phyloP scores from a whole-genome alignment of 164 flowering plant genomes.

The Taxillus chinensis region DNA sequence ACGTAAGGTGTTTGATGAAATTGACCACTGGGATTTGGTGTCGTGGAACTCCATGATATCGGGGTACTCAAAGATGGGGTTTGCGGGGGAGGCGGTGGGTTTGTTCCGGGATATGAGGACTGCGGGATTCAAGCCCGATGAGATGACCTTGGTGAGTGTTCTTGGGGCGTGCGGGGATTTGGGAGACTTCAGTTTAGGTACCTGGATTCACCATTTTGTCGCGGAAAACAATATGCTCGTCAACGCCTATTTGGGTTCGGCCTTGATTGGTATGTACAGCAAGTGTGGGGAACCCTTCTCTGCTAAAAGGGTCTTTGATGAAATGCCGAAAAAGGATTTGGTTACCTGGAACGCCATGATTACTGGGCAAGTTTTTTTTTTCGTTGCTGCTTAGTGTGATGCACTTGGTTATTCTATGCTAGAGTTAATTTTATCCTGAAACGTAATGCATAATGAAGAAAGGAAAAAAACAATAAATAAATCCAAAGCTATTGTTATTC shows the following conservation, averaged over 20 bases:
- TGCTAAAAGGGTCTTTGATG: constrained; percentile 53
- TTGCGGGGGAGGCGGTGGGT: constrained; percentile 33
- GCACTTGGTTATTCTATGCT: too few relatives aligned
- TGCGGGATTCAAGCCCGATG: constrained; percentile 38
- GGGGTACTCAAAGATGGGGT: constrained; percentile 47
- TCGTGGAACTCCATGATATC: constrained; percentile 71
- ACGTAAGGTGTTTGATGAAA: constrained; percentile 58
- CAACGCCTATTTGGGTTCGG: constrained; percentile 42
- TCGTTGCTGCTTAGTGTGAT: background rate
- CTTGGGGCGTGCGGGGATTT: constrained; percentile 52
- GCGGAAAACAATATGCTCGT: constrained; percentile 24
- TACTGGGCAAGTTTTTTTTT: constrained; percentile 29
- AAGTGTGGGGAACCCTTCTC: constrained; percentile 58
- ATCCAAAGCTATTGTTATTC: too few relatives aligned
- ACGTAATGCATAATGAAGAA: too few relatives aligned
- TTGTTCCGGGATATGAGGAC: constrained; percentile 43
- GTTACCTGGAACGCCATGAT: constrained; percentile 78
- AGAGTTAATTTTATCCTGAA: too few relatives aligned
- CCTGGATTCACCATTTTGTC: constrained; percentile 33
- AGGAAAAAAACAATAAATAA: too few relatives aligned
- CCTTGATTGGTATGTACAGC: constrained; percentile 61
- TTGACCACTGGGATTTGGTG: constrained; percentile 36
- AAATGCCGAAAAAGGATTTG: constrained; percentile 32
- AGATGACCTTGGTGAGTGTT: constrained; percentile 45
- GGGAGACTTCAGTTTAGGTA: constrained; percentile 47